These are phyloP conservation scores for Chlorella sp. DNA, from an alignment of 139 green algal species.

Conservation along the genomic window DNA sequence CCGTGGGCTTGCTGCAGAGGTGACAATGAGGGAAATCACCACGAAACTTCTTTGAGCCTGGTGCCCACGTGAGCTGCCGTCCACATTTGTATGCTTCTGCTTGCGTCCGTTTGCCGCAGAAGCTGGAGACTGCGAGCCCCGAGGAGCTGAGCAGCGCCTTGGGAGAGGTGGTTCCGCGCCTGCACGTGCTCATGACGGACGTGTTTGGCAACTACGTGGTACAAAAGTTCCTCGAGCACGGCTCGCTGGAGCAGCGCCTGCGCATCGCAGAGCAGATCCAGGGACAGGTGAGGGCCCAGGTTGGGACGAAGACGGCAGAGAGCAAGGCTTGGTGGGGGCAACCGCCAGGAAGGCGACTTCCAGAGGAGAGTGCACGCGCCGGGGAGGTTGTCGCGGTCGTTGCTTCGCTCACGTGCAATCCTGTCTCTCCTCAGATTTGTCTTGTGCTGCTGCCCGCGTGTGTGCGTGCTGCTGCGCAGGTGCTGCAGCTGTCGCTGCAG, in stretches of 20 bases:
- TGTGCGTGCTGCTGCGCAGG: too few species aligned
- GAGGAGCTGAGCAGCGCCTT: conserved; percentile 33
- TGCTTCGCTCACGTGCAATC: not conserved
- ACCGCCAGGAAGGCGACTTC: too few species aligned
- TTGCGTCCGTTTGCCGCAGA: not conserved
- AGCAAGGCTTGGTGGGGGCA: too few species aligned
- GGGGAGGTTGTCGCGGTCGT: not conserved
- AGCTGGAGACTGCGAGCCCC: not conserved
- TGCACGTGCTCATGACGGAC: conserved; percentile 73
- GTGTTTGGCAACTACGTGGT: conserved; percentile 68
- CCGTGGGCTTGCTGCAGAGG: too few species aligned
- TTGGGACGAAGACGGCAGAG: too few species aligned
- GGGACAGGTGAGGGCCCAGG: conserved; percentile 24
- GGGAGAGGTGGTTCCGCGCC: conserved; percentile 49
- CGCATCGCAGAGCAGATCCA: conserved; percentile 25
- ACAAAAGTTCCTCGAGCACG: conserved; percentile 26
- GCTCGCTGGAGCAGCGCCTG: conserved; percentile 19
- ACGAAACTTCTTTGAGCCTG: not conserved
- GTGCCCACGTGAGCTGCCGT: not conserved
- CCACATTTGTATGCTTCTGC: not conserved
- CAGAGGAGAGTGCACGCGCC: too few species aligned
- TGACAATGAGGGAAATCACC: too few species aligned
- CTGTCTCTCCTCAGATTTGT: not conserved
- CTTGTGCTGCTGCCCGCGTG: too few species aligned
- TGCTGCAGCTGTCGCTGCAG: conserved; percentile 67